A percentile compares a stretch with the other conserved stretches of the same genome.
Conservation (phyloP, 140 eudicot species). For the Flaveria floridana region DNA sequence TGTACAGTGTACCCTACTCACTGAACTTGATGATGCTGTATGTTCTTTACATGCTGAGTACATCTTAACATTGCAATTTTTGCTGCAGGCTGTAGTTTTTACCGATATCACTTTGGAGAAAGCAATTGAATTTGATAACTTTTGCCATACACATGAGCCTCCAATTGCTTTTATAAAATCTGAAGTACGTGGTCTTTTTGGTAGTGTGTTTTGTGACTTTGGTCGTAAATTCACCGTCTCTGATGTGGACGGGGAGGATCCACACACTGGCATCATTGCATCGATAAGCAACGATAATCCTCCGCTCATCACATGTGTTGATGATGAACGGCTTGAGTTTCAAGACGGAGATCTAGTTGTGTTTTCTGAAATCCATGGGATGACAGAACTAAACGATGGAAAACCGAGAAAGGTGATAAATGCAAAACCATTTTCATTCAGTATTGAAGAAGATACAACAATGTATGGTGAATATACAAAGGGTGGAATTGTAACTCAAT, state of each 20-base stretch:
- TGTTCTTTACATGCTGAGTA: not conserved
- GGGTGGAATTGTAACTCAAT: constrained; percentile 88
- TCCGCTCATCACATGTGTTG: constrained; percentile 77
- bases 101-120: constrained; percentile 68
- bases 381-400: constrained; percentile 81
- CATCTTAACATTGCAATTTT: constrained; percentile 18
- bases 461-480: constrained; percentile 49
- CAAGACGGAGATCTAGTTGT: constrained; percentile 89
- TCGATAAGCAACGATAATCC: constrained; percentile 82
- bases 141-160: constrained; percentile 82
- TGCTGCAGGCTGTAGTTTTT: constrained; percentile 78
- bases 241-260: constrained; percentile 90
- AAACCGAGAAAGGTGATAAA: constrained; percentile 70
- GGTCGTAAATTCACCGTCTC: constrained; percentile 78
- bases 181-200: constrained; percentile 91
- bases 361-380: constrained; percentile 82
- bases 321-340: constrained; percentile 86
- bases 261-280: constrained; percentile 87
- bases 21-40: not conserved
- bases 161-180: constrained; percentile 86
- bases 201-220: constrained; percentile 82
- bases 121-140: constrained; percentile 75
- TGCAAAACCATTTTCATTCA: constrained; percentile 77
- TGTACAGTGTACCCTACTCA: not conserved
- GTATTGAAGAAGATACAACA: constrained; percentile 83